Evolutionary conservation across 2,329 filamentous ascomycete species (phyloP).

Genomic region (Aspergillus tamarii): DNA sequence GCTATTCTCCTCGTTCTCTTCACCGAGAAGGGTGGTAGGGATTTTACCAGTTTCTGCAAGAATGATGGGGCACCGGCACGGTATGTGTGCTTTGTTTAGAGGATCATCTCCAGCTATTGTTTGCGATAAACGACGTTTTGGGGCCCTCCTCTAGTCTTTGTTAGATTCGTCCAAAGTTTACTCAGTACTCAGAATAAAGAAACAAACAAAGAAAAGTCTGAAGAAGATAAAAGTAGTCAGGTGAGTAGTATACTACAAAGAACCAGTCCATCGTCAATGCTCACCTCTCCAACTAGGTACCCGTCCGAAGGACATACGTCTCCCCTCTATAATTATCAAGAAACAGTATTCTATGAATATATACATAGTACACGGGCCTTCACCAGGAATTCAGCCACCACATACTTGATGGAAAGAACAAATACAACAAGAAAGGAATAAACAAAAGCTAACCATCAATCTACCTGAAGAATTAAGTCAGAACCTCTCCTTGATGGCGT

Average conservation of each 20-base stretch:
- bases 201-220: neutral
- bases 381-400: neutral
- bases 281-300: neutral
- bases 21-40: neutral
- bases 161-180: neutral
- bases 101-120: neutral
- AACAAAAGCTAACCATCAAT: slow-evolving; percentile 19
- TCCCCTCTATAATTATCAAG: neutral
- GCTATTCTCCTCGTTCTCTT: neutral
- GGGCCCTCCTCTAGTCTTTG: neutral
- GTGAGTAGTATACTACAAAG: neutral
- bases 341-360: neutral
- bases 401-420: slow-evolving; percentile 1
- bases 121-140: neutral
- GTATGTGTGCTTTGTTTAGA: neutral
- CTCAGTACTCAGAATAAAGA: neutral
- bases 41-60: neutral
- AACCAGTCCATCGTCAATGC: neutral
- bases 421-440: neutral
- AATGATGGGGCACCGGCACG: neutral
- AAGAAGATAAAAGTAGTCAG: neutral
- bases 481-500: slow-evolving; percentile 35
- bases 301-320: neutral
- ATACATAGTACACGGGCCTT: slow-evolving; percentile 1
- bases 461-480: slow-evolving; percentile 38